Percentiles rank a stretch among this genome's conserved stretches.
Evolutionary conservation across 1,139 yeast species (phyloP).

Genomic region (Ogataea hybrid): DNA sequence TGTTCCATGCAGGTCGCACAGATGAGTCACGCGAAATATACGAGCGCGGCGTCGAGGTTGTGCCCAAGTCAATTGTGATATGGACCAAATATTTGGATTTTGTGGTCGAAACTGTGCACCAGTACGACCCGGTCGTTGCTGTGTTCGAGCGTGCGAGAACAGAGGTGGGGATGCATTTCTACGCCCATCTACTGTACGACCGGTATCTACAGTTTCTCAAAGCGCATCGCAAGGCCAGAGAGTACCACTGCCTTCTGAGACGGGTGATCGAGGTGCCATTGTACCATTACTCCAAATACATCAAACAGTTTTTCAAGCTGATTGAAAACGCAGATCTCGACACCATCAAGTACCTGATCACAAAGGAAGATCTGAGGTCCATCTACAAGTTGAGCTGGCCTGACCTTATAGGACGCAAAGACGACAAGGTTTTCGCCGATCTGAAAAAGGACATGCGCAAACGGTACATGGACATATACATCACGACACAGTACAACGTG

Average conservation of each 20-base stretch:
- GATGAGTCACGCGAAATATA: conserved; percentile 50
- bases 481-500: conserved; percentile 56
- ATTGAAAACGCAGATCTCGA: conserved; percentile 38
- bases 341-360: conserved; percentile 30
- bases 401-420: conserved; percentile 23
- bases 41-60: conserved; percentile 47
- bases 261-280: conserved; percentile 68
- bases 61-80: conserved; percentile 59
- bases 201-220: conserved; percentile 57
- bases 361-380: conserved; percentile 25
- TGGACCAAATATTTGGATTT: conserved; percentile 74
- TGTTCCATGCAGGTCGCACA: conserved; percentile 58
- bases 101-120: conserved; percentile 42
- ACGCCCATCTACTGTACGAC: conserved; percentile 74
- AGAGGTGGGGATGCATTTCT: conserved; percentile 69
- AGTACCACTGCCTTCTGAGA: conserved; percentile 51
- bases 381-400: conserved; percentile 33
- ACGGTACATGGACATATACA: conserved; percentile 47
- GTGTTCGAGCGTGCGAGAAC: conserved; percentile 62
- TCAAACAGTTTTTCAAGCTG: conserved; percentile 41
- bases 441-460: conserved; percentile 42
- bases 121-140: conserved; percentile 35
- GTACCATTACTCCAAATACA: conserved; percentile 70
- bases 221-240: conserved; percentile 37
- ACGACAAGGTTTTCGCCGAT: conserved; percentile 26